These are phyloP conservation scores for Hibiscus trionum DNA, from an alignment of 345 rosid species.

Conservation along the genomic window DNA sequence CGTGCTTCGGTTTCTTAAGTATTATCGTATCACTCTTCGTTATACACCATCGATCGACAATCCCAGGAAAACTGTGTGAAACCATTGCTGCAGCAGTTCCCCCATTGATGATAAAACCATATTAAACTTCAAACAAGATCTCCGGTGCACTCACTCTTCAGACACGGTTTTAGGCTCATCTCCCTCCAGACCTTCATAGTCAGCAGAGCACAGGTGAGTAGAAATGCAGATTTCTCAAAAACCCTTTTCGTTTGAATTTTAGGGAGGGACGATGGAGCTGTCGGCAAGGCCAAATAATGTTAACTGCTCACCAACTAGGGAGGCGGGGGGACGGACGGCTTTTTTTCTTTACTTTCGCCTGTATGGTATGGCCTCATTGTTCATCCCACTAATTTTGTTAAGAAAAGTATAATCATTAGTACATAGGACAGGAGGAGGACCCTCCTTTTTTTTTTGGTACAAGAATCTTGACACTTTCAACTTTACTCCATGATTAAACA, in stretches of 20 bases:
- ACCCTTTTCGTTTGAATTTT: slow-evolving; percentile 17
- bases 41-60: neutral
- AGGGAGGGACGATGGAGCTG: slow-evolving; percentile 20
- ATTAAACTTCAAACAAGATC: slow-evolving; percentile 1
- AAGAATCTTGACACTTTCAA: slow-evolving; percentile 41
- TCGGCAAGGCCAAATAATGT: slow-evolving; percentile 23
- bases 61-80: neutral
- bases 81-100: neutral
- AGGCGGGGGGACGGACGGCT: neutral
- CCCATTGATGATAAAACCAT: neutral
- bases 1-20: neutral
- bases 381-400: slow-evolving; percentile 24
- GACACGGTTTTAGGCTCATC: neutral
- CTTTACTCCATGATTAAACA: slow-evolving; percentile 20
- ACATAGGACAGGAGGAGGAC: slow-evolving; percentile 18
- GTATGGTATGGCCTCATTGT: slow-evolving; percentile 34
- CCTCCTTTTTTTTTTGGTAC: slow-evolving; percentile 25
- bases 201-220: no score
- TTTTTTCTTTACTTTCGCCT: slow-evolving; percentile 4
- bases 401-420: slow-evolving; percentile 23
- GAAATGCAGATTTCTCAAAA: neutral
- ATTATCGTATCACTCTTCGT: slow-evolving; percentile 11
- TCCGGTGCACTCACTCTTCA: neutral
- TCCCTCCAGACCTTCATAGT: neutral
- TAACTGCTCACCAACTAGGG: slow-evolving; percentile 41